Evolutionary conservation across 208 protist species (phyloP), one percentile per base, ranked within the genome.

Genomic region (Leishmania tropica): DNA sequence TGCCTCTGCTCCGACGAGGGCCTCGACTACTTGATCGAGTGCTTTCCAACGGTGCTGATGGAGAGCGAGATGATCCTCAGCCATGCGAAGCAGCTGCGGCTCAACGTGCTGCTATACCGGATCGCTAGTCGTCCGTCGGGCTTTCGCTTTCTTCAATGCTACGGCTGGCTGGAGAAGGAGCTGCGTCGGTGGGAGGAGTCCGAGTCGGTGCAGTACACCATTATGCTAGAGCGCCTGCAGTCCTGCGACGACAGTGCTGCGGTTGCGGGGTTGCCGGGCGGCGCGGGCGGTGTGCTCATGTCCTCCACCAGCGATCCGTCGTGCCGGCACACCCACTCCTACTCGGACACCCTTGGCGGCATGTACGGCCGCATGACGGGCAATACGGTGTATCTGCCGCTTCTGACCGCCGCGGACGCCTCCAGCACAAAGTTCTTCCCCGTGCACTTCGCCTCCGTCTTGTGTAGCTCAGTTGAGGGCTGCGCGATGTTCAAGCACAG

Each of bases 81-180:
- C 28, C 83, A 97, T 79, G 88, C 90, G n/a, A 88, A 95, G 79
- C 75, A 90, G 80, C 86, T 96, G 42, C 83, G 86, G 21, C 85
- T 93, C 8, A 85, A 93, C 31, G 85, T 85, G 68, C 85, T 98
- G 70, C 85, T 96, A 24, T 98, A 98, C 87, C 90, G 91, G 72
- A 95, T 98, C 54, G 93, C 91, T 11, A 89, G 86, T 48, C 87
- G 92, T 31, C 88, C 92, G 2, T 88, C 87, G 17, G 95, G 95
- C 17, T 95, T 96, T 75, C 91, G 90, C 76, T 98, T 98, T 84
- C 81, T 98, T 37, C 91, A 97, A 65, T 93, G 81, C 78, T 96
- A 96, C 79, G 92, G 92, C 35, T 98, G 95, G 95, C 88, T 96
- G 24, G 89, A 95, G 74, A 81, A 90, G 85, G 93, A 98, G 86